Evolutionary conservation across 139 green algal species (phyloP).

Genomic region (Zygnema cylindricum): DNA sequence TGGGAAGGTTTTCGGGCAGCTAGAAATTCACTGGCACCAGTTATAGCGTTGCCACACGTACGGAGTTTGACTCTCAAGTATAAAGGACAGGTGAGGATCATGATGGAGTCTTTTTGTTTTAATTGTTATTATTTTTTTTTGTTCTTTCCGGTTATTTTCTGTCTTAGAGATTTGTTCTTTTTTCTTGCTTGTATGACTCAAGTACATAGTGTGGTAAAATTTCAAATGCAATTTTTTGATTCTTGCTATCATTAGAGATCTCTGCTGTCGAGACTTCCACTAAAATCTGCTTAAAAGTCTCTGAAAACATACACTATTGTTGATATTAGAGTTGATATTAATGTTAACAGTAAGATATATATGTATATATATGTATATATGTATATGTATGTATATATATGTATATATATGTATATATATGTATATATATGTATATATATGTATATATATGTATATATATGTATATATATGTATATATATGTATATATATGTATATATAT

Average conservation of each 20-base stretch:
- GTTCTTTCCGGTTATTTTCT: too few species aligned
- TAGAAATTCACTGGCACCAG: neutral
- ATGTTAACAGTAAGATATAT: neutral
- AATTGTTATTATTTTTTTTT: too few species aligned
- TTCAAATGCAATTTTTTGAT: too few species aligned
- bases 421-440: neutral
- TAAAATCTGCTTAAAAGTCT: too few species aligned
- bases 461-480: neutral
- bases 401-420: neutral
- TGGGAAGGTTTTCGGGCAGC: constrained; percentile 24
- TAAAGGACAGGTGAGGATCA: neutral
- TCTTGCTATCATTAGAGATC: too few species aligned
- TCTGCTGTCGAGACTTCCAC: too few species aligned
- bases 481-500: constrained; percentile 33
- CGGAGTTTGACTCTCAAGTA: neutral
- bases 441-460: constrained; percentile 13
- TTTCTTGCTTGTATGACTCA: too few species aligned
- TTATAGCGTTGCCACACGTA: neutral
- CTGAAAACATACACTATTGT: too few species aligned
- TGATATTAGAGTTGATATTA: neutral
- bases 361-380: constrained; percentile 35
- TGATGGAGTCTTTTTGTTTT: too few species aligned
- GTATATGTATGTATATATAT: constrained; percentile 16
- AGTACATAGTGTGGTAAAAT: too few species aligned
- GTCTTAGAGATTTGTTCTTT: too few species aligned